Evolutionary conservation across 176 grass and related monocot species (phyloP).

Genomic region (Bothriochloa decipiens): DNA sequence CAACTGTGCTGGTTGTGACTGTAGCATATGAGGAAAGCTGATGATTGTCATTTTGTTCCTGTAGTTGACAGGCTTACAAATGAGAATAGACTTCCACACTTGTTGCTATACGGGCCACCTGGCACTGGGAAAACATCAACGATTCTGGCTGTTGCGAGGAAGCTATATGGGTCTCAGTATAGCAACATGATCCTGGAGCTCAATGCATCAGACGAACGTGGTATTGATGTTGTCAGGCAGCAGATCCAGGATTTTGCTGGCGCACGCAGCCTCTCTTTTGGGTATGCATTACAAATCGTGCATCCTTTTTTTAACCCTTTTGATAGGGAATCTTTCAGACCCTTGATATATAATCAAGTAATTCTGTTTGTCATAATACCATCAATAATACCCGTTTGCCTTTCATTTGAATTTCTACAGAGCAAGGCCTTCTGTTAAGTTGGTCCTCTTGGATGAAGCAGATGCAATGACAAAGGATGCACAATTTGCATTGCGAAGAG

Average conservation of each 20-base stretch:
- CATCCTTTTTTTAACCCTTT: not conserved
- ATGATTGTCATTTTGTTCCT: not conserved
- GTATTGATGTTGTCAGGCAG: constrained; percentile 93
- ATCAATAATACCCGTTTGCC: not conserved
- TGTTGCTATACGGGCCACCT: constrained; percentile 88
- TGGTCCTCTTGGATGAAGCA: constrained; percentile 95
- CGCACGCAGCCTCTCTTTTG: constrained; percentile 81
- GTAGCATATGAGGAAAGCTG: not conserved
- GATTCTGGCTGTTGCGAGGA: constrained; percentile 89
- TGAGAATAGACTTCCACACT: constrained; percentile 87
- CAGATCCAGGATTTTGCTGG: constrained; percentile 96
- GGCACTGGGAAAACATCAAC: constrained; percentile 95
- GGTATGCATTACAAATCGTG: constrained; percentile 43
- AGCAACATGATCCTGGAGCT: constrained; percentile 98
- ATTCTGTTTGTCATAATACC: not conserved
- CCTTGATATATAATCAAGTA: not conserved
- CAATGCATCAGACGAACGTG: constrained; percentile 89
- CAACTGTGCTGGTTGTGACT: not conserved
- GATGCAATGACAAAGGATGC: constrained; percentile 99
- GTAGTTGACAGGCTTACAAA: constrained; percentile 78
- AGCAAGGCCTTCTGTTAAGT: constrained; percentile 78
- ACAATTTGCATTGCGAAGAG: constrained; percentile 96
- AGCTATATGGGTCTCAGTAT: constrained; percentile 90
- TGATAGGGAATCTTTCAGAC: not conserved
- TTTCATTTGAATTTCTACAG: constrained; percentile 60